These are phyloP conservation scores for Eucalyptus brandiana DNA, from an alignment of 345 rosid species.

Conservation along the genomic window DNA sequence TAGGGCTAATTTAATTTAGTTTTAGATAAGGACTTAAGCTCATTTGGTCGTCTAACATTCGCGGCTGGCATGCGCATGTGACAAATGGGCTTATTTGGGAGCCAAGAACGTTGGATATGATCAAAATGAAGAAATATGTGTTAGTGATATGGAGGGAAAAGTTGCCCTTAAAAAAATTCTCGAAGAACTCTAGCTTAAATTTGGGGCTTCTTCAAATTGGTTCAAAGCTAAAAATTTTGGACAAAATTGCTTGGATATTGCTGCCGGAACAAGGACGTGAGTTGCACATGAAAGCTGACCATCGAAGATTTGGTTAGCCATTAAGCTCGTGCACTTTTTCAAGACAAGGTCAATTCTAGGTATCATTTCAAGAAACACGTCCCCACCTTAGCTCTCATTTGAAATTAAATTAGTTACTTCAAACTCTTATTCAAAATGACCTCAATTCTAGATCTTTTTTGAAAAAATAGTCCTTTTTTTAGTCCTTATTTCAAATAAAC, in stretches of 20 bases:
- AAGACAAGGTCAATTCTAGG: neutral
- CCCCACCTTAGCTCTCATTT: neutral
- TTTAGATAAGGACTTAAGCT: neutral
- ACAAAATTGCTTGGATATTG: neutral
- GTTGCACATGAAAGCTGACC: neutral
- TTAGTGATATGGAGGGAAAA: neutral
- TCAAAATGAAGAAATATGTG: neutral
- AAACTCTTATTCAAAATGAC: neutral
- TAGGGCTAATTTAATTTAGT: neutral
- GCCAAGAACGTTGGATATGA: neutral
- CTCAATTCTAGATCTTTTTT: fast-evolving
- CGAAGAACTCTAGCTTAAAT: neutral
- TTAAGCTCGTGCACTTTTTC: neutral
- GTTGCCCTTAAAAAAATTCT: neutral
- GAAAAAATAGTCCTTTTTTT: fast-evolving
- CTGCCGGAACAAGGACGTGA: neutral
- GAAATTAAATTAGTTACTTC: neutral
- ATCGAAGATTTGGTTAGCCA: neutral
- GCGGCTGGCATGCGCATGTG: neutral
- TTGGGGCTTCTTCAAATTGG: neutral
- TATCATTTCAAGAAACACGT: neutral
- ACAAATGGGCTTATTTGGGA: neutral
- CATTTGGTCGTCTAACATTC: neutral
- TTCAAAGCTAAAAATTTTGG: neutral
- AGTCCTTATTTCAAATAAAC: neutral